These are phyloP conservation scores for Diacronema lutheri DNA, from an alignment of 78 protist genomes.

Conservation along the genomic window DNA sequence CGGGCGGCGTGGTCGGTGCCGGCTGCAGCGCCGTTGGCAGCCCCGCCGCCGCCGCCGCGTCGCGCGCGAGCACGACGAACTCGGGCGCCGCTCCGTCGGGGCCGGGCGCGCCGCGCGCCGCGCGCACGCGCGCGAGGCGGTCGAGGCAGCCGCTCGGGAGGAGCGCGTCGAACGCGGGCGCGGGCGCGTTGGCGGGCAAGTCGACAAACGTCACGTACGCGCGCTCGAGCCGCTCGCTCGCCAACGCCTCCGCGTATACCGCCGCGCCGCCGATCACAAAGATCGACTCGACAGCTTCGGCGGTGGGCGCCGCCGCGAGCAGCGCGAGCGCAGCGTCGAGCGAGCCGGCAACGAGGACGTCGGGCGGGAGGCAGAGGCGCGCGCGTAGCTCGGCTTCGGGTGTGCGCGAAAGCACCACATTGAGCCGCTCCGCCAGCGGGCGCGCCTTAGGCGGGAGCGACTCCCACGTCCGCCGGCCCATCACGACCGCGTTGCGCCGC, in stretches of 20 bases:
- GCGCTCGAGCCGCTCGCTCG: background rate
- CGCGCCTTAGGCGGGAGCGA: slow-evolving; percentile 48
- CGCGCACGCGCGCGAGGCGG: slow-evolving; percentile 66
- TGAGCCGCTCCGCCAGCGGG: slow-evolving; percentile 47
- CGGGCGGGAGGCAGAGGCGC: background rate
- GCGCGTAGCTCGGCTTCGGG: background rate
- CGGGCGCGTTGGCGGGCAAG: background rate
- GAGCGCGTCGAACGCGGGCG: too few species aligned
- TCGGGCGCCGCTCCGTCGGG: too few species aligned
- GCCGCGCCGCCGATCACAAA: slow-evolving; percentile 24
- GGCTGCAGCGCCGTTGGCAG: background rate
- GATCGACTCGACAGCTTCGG: background rate
- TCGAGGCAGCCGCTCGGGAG: slow-evolving; percentile 42
- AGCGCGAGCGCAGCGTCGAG: background rate
- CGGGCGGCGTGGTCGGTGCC: background rate
- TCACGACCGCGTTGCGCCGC: slow-evolving; percentile 43
- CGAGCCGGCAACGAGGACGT: slow-evolving; percentile 1
- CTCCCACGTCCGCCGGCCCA: slow-evolving; percentile 68
- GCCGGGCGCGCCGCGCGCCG: slow-evolving; percentile 14
- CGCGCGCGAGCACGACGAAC: too few species aligned
- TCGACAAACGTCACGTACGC: background rate
- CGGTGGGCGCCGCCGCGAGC: background rate
- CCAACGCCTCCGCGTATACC: background rate
- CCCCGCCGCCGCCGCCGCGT: too few species aligned
- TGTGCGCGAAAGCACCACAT: slow-evolving; percentile 22